Evolutionary conservation across 805 yeast genomes (phyloP).

Genomic region (Myxozyma geophila): DNA sequence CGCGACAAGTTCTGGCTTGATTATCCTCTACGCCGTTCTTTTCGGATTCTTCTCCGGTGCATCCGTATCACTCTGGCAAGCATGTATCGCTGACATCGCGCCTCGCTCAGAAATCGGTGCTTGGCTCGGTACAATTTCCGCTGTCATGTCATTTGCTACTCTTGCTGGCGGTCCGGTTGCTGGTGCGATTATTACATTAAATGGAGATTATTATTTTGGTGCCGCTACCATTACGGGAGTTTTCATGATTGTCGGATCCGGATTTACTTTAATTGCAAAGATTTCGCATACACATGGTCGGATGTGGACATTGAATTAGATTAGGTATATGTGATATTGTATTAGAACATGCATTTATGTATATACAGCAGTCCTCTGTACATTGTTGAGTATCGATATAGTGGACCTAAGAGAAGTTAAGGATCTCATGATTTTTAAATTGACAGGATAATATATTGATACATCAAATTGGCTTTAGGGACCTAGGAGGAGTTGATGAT

Average conservation of each 20-base stretch:
- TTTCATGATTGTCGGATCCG: slow-evolving; percentile 20
- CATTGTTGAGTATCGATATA: too few relatives aligned
- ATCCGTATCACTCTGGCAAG: slow-evolving; percentile 43
- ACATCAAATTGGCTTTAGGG: too few relatives aligned
- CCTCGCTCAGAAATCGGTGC: slow-evolving; percentile 40
- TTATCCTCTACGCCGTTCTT: slow-evolving; percentile 41
- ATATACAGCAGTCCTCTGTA: too few relatives aligned
- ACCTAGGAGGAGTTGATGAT: neutral
- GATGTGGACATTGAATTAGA: slow-evolving; percentile 6
- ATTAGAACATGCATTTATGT: neutral
- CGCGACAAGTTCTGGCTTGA: slow-evolving; percentile 49
- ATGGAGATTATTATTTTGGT: slow-evolving; percentile 30
- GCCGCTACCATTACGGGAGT: slow-evolving; percentile 35
- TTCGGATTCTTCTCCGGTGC: slow-evolving; percentile 46
- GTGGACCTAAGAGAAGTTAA: neutral
- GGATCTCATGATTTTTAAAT: neutral
- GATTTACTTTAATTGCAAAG: slow-evolving; percentile 8
- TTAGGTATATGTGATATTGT: neutral
- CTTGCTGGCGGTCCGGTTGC: slow-evolving; percentile 44
- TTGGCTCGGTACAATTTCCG: slow-evolving; percentile 65
- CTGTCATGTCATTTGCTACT: slow-evolving; percentile 57
- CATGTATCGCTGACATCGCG: slow-evolving; percentile 41
- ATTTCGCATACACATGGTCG: neutral
- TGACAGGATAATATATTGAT: neutral
- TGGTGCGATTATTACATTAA: slow-evolving; percentile 38